Base-by-base conservation (phyloP, 306 rosid species). In the Abrus precatorius region DNA sequence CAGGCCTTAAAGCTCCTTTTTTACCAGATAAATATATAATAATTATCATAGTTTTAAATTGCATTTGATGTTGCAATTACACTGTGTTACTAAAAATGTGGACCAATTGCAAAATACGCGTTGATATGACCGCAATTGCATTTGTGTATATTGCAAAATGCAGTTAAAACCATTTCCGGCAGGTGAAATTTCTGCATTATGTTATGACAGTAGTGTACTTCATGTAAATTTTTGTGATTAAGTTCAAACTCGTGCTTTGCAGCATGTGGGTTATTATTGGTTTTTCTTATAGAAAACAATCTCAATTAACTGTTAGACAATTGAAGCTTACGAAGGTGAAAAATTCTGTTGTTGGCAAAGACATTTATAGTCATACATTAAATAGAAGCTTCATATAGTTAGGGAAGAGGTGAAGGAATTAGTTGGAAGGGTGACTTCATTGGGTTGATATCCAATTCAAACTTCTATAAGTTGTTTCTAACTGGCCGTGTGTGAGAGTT, bases 321-420 rank as follows among this genome's bases (percentile, higher is more conserved):
- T 82, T 85, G 89, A 90, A 80, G 82, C 85, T 38, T 86, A 88
- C 55, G 89, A 89, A 49, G 74, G 83, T 10, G 87, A 85, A 41
- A 87, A 75, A 86, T 69, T 88, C 87, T 57, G 88, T 83, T 67
- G 86, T 44, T 81, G 90, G 92, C 6, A 81, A 83, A 59, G 86
- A 76, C 77, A 85, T 90, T 36, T 4, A 36, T 36, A 38, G 6
- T 1, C 47, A 43, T 43, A 1, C 7, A 43, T 43, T 43, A 43
- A 43, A 43, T 43, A 5, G 47, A 43, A 43, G 7, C 7, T 43
- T 43, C 6, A 43, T 43, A 43, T 43, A 36, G 40, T 36, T 36
- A 0, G 4, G 2, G 47, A 43, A 43, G 6, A 43, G 47, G 5
- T 3, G 7, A 43, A 43, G 7, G 47, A 43, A 43, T 43, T 43